Conservation (phyloP, 1,284 basidiomycete species). For the Ganoderma sinense region DNA sequence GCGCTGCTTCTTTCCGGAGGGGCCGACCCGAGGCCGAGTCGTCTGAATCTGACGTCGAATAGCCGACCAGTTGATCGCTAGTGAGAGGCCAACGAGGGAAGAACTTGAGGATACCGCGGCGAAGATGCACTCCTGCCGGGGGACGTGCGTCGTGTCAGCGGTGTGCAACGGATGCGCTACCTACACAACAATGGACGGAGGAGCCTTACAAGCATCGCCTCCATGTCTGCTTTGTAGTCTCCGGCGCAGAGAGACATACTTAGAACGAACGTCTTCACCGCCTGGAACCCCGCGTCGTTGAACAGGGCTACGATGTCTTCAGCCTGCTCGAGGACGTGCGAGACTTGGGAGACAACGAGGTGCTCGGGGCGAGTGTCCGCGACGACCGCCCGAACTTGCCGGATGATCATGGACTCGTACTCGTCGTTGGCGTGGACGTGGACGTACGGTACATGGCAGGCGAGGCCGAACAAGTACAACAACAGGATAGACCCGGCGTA, state of each 20-base stretch:
- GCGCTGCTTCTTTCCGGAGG: not conserved
- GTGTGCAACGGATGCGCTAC: not conserved
- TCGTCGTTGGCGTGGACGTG: not conserved
- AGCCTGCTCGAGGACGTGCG: not conserved
- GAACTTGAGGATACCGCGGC: not conserved
- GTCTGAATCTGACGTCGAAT: too few species aligned
- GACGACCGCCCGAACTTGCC: not conserved
- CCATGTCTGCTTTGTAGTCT: not conserved
- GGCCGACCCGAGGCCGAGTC: not conserved
- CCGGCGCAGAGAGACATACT: not conserved
- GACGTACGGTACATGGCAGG: not conserved
- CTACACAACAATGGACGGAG: not conserved
- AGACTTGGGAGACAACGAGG: not conserved
- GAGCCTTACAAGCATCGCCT: not conserved
- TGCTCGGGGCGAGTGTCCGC: not conserved
- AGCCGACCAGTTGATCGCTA: not conserved
- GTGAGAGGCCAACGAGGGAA: not conserved
- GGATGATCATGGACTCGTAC: not conserved
- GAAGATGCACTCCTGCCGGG: not conserved
- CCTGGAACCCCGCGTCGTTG: not conserved
- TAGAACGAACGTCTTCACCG: not conserved
- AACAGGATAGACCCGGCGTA: not conserved
- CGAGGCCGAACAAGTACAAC: conserved; percentile 1
- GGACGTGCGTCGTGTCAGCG: not conserved
- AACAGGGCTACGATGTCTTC: not conserved